These are phyloP conservation scores for Penicillium bialowiezense DNA, from an alignment of 495 filamentous ascomycete species.

Conservation along the genomic window DNA sequence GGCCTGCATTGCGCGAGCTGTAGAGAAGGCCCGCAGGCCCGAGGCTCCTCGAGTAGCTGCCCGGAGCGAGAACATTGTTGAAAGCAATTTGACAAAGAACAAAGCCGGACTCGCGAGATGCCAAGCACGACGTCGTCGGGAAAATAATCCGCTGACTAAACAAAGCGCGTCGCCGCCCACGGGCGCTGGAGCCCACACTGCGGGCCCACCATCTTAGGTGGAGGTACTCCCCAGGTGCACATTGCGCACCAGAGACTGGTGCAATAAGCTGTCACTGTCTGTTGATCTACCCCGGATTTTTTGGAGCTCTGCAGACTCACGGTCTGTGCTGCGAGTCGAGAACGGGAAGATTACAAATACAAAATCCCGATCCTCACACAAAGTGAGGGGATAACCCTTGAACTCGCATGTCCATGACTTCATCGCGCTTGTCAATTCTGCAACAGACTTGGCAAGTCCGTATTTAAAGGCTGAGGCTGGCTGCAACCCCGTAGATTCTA, in stretches of 20 bases:
- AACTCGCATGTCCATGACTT: not conserved
- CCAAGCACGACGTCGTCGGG: conserved; percentile 3
- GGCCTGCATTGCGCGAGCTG: conserved; percentile 22
- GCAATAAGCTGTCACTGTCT: too few species aligned
- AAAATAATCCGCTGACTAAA: conserved; percentile 14
- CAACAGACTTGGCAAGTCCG: not conserved
- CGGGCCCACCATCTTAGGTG: too few species aligned
- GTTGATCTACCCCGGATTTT: too few species aligned
- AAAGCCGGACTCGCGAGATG: not conserved
- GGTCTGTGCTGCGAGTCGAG: not conserved
- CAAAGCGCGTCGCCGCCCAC: too few species aligned
- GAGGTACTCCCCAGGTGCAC: too few species aligned
- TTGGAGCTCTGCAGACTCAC: not conserved
- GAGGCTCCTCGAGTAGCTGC: conserved; percentile 13
- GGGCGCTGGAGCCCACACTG: too few species aligned
- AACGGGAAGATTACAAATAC: not conserved
- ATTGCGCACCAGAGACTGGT: too few species aligned
- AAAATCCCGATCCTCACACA: not conserved
- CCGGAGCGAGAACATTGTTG: conserved; percentile 22
- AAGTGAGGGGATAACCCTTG: not conserved
- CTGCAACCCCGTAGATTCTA: too few species aligned
- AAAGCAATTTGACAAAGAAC: not conserved
- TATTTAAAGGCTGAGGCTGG: not conserved
- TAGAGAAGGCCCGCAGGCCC: conserved; percentile 37
- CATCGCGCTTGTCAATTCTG: not conserved